These are phyloP conservation scores for Alternaria metachromatica DNA, from an alignment of 2,329 filamentous ascomycete genomes.

Conservation along the genomic window DNA sequence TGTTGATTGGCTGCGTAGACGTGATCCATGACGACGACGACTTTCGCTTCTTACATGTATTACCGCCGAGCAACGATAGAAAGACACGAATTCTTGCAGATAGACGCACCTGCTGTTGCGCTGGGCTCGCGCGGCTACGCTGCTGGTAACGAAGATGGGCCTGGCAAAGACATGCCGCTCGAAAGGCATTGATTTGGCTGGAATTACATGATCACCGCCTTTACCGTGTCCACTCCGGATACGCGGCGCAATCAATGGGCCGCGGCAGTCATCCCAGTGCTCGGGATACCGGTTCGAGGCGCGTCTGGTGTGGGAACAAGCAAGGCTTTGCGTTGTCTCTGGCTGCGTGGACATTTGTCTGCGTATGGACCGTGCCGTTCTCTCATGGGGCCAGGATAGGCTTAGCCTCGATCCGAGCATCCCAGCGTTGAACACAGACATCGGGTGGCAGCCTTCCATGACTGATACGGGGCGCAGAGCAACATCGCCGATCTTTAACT, in stretches of 20 bases:
- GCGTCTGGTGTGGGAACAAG: constrained; percentile 8
- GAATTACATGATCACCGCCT: not conserved
- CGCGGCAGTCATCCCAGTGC: not conserved
- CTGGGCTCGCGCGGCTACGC: constrained; percentile 1
- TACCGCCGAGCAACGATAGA: not conserved
- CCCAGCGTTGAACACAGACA: constrained; percentile 24
- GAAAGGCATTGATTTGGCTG: not conserved
- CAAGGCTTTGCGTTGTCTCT: constrained; percentile 8
- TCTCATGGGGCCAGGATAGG: constrained; percentile 18
- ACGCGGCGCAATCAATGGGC: not conserved
- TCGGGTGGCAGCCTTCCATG: constrained; percentile 22
- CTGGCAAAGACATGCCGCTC: not conserved
- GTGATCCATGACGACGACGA: constrained; percentile 35
- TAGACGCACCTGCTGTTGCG: not conserved
- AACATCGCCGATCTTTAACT: constrained; percentile 30
- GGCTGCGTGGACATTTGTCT: not conserved
- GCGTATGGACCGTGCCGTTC: constrained; percentile 9
- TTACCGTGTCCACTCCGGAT: not conserved
- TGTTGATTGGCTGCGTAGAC: constrained; percentile 21
- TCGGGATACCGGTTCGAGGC: constrained; percentile 8
- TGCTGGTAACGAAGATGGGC: not conserved
- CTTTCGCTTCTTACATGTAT: constrained; percentile 13
- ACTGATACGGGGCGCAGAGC: constrained; percentile 22
- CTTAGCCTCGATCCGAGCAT: constrained; percentile 26
- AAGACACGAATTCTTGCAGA: constrained; percentile 11